phyloP scores from a whole-genome alignment of 2,329 filamentous ascomycete genomes.

The Cytospora piceicola region DNA sequence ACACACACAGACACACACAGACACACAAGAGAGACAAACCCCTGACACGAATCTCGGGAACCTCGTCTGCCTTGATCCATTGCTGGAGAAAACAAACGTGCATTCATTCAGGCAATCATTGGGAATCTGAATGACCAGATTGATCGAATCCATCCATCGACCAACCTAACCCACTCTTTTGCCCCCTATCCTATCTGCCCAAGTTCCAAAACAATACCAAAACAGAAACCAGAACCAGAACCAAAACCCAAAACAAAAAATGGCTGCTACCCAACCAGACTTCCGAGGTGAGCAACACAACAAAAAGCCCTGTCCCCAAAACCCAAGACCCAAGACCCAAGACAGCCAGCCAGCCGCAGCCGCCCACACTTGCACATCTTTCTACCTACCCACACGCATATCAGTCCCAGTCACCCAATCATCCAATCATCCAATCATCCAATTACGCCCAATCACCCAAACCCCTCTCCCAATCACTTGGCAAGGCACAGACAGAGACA shows the following conservation, averaged over 20 bases:
- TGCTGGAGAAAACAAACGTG: conserved; percentile 21
- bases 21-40: neutral
- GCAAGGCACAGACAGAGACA: neutral
- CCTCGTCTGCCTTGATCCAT: conserved; percentile 3
- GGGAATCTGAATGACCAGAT: no score
- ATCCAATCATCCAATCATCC: conserved; percentile 19
- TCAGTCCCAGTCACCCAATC: no score
- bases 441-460: neutral
- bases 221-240: no score
- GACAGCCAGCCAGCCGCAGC: no score
- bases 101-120: conserved; percentile 5
- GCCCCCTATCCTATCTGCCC: conserved; percentile 22
- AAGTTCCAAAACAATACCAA: conserved; percentile 12
- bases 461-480: neutral
- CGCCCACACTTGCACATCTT: no score
- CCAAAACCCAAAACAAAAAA: no score
- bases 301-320: conserved; percentile 16
- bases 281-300: conserved; percentile 28
- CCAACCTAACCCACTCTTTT: neutral
- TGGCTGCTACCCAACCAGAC: conserved; percentile 29
- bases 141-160: no score
- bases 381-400: no score
- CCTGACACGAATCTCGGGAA: conserved; percentile 16
- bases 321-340: no score
- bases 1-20: conserved; percentile 16